Evolutionary conservation across 2,329 filamentous ascomycete species (phyloP).

Genomic region (Rhynchosporium agropyri): DNA sequence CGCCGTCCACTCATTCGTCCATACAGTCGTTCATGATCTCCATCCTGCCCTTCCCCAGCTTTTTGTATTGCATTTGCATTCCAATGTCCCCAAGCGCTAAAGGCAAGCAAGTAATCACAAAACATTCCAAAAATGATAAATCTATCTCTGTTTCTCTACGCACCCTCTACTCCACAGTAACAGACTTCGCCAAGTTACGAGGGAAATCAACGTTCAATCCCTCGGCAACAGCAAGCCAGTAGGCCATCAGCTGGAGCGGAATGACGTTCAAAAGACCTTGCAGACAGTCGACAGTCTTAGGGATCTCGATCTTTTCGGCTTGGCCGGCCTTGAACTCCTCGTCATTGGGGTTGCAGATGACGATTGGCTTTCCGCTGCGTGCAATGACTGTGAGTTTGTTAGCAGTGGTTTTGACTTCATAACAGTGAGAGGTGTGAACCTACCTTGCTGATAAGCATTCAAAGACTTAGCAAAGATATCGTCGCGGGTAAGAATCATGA

Average conservation of each 20-base stretch:
- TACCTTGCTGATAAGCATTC: constrained; percentile 97
- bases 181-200: constrained; percentile 97
- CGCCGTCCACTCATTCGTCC: constrained; percentile 1
- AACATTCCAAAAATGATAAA: constrained; percentile 9
- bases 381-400: constrained; percentile 72
- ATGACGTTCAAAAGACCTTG: constrained; percentile 98
- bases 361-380: constrained; percentile 92
- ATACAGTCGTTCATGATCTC: constrained; percentile 7
- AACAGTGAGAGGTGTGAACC: constrained; percentile 38
- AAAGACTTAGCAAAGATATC: constrained; percentile 98
- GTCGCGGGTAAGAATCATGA: constrained; percentile 98
- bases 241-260: constrained; percentile 95
- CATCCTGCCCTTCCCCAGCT: constrained; percentile 9
- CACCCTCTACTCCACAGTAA: constrained; percentile 86
- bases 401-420: constrained; percentile 31
- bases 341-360: constrained; percentile 93
- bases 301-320: constrained; percentile 97
- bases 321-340: constrained; percentile 85
- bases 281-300: constrained; percentile 90
- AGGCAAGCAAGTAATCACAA: constrained; percentile 21
- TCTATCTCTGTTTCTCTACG: background rate
- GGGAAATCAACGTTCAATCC: constrained; percentile 98
- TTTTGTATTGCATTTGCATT: constrained; percentile 1
- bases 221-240: constrained; percentile 97
- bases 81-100: constrained; percentile 27